Evolutionary conservation across 805 yeast species (phyloP).

Genomic region (Cyberlindnera xylosilytica): DNA sequence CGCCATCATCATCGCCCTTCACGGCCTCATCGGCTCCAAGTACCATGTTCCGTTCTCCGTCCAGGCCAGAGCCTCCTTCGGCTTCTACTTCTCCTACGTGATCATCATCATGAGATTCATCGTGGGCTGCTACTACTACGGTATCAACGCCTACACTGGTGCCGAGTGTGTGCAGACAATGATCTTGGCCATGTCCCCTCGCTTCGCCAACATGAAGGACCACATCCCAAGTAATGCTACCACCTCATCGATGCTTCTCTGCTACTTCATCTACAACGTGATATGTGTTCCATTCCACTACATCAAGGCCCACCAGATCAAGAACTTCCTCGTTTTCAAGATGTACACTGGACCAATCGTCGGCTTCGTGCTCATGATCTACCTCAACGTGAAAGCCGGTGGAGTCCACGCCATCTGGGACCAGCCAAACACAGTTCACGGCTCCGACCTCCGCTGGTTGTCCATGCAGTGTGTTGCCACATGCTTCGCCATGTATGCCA

Average conservation of each 20-base stretch:
- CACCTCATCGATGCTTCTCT: conserved; percentile 14
- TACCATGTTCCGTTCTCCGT: conserved; percentile 18
- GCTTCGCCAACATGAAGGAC: conserved; percentile 15
- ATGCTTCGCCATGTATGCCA: conserved; percentile 10
- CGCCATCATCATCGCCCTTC: conserved; percentile 10
- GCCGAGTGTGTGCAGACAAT: conserved; percentile 17
- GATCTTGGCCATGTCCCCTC: conserved; percentile 17
- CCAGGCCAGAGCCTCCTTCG: conserved; percentile 15
- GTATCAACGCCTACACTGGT: conserved; percentile 19
- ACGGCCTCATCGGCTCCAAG: conserved; percentile 15
- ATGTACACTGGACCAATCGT: conserved; percentile 16
- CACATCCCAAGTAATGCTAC: conserved; percentile 8
- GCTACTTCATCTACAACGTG: conserved; percentile 15
- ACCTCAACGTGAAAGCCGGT: conserved; percentile 16
- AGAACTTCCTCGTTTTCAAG: conserved; percentile 11
- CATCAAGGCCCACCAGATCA: conserved; percentile 16
- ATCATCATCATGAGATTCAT: conserved; percentile 13
- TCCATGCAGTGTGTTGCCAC: conserved; percentile 11
- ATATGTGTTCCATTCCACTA: conserved; percentile 17
- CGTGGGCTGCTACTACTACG: conserved; percentile 18
- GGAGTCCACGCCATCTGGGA: conserved; percentile 13
- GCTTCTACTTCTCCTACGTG: conserved; percentile 15
- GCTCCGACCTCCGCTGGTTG: conserved; percentile 8
- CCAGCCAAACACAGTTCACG: conserved; percentile 7
- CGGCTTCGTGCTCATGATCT: conserved; percentile 16